These are phyloP conservation scores for Pueraria montana DNA, from an alignment of 306 rosid genomes.

Conservation along the genomic window DNA sequence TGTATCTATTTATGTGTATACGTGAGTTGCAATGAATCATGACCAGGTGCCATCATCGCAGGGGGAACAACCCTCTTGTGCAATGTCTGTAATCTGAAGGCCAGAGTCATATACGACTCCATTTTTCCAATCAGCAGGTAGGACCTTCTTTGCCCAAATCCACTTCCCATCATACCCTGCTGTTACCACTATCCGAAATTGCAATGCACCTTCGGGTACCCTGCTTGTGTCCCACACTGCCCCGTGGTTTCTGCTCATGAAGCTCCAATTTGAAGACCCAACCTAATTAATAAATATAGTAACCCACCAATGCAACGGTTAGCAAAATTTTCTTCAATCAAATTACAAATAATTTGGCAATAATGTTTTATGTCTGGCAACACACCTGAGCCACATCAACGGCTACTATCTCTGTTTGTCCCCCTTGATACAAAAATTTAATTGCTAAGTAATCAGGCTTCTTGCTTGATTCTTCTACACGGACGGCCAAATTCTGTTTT, in stretches of 20 bases:
- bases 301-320: not conserved
- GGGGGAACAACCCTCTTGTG: conserved; percentile 75
- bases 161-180: conserved; percentile 80
- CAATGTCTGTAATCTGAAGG: conserved; percentile 76
- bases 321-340: not conserved
- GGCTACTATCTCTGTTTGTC: conserved; percentile 91
- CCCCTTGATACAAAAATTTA: conserved; percentile 86
- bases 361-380: not conserved
- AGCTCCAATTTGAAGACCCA: conserved; percentile 76
- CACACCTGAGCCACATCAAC: conserved; percentile 87
- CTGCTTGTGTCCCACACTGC: conserved; percentile 86
- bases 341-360: not conserved
- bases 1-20: not conserved
- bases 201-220: conserved; percentile 80
- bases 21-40: not conserved
- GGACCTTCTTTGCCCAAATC: conserved; percentile 79
- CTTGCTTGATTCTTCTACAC: conserved; percentile 91
- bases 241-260: conserved; percentile 70
- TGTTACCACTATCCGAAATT: conserved; percentile 71
- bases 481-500: conserved; percentile 66
- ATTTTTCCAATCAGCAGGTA: conserved; percentile 76
- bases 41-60: conserved; percentile 65
- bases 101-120: conserved; percentile 70
- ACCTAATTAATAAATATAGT: conserved; percentile 45
- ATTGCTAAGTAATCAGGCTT: conserved; percentile 74